These are phyloP conservation scores for Protomyces inundatus DNA, from an alignment of 1,139 yeast species.

Conservation along the genomic window DNA sequence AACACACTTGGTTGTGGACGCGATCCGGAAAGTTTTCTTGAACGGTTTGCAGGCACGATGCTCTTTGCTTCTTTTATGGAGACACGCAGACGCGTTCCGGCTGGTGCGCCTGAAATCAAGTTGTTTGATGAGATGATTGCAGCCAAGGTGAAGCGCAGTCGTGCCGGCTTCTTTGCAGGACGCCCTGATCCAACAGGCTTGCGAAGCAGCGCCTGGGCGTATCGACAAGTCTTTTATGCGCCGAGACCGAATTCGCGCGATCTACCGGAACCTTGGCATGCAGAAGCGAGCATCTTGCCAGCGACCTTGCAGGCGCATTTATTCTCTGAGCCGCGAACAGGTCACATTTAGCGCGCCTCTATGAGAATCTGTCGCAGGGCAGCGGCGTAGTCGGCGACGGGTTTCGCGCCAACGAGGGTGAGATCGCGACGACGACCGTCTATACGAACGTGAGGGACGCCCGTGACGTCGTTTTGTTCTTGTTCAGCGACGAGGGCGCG, in stretches of 20 bases:
- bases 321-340: background rate
- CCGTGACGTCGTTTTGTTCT: constrained; percentile 5
- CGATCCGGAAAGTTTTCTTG: constrained; percentile 29
- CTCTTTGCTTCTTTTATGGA: constrained; percentile 30
- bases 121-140: constrained; percentile 18
- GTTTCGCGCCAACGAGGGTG: constrained; percentile 17
- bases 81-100: constrained; percentile 12
- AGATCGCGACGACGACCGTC: constrained; percentile 18
- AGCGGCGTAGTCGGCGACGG: constrained; percentile 4
- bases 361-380: constrained; percentile 10
- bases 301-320: background rate
- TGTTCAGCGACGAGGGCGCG: constrained; percentile 9
- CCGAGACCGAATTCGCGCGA: background rate
- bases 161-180: background rate
- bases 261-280: background rate
- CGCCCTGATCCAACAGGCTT: background rate
- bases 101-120: background rate
- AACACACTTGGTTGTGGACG: background rate
- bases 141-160: constrained; percentile 6
- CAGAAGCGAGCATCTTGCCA: background rate
- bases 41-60: constrained; percentile 28
- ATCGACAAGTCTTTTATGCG: background rate
- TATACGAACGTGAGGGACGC: constrained; percentile 6
- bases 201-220: background rate
- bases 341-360: background rate